phyloP scores from a whole-genome alignment of 2,329 filamentous ascomycete genomes.

The Neonectria magnoliae region DNA sequence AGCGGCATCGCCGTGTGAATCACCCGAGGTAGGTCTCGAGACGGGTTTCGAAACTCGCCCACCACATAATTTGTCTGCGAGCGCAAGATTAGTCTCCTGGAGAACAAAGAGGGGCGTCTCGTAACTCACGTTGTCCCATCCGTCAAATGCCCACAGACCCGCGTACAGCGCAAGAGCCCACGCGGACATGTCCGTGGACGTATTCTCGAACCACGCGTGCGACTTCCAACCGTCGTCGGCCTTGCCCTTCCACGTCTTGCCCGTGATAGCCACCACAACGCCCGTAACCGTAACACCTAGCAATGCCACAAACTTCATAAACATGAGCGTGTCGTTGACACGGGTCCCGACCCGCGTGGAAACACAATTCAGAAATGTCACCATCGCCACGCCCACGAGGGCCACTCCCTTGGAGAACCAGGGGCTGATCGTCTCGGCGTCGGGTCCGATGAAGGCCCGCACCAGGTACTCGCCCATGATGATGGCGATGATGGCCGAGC shows the following conservation, averaged over 20 bases:
- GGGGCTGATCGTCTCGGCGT: slow-evolving; percentile 79
- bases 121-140: slow-evolving; percentile 91
- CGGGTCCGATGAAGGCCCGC: slow-evolving; percentile 84
- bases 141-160: slow-evolving; percentile 97
- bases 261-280: slow-evolving; percentile 88
- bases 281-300: slow-evolving; percentile 88
- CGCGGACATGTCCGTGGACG: slow-evolving; percentile 79
- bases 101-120: background rate
- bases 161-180: slow-evolving; percentile 97
- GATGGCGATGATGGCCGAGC: slow-evolving; percentile 92
- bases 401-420: slow-evolving; percentile 95
- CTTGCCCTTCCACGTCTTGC: slow-evolving; percentile 78
- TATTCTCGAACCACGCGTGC: slow-evolving; percentile 88
- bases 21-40: slow-evolving; percentile 88
- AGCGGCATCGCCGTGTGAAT: slow-evolving; percentile 97
- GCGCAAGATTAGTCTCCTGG: slow-evolving; percentile 23
- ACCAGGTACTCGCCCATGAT: slow-evolving; percentile 99
- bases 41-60: slow-evolving; percentile 93
- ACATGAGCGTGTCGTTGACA: slow-evolving; percentile 93
- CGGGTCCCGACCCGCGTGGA: slow-evolving; percentile 89
- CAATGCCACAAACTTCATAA: slow-evolving; percentile 93
- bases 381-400: slow-evolving; percentile 75
- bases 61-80: slow-evolving; percentile 94
- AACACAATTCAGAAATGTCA: slow-evolving; percentile 89
- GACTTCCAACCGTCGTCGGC: slow-evolving; percentile 89